Evolutionary conservation across 228 moss, liverwort and hornwort species (phyloP), one percentile per base, ranked within the genome.

Genomic region (Sphagnum magellanicum): DNA sequence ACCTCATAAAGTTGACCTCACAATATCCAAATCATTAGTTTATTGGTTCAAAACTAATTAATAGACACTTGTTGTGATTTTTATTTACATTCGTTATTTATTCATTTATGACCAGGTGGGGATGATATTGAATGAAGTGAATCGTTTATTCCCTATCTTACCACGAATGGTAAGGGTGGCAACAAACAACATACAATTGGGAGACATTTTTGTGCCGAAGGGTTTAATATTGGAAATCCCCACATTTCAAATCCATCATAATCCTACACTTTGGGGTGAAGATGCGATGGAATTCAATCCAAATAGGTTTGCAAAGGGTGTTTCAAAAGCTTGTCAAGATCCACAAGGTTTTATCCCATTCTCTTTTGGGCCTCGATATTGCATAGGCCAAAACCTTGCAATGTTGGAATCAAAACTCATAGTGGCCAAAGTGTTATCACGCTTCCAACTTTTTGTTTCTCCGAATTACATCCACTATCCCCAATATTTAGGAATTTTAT

Each of bases 61-160:
- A 32, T 32, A 1, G 32, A 1, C 1, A 32, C 0, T 32, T 32
- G 32, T 32, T 32, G 32, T 32, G 32, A 32, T 32, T 32, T 32
- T 32, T 32, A 0, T 32, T 32, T 32, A 32, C 1, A 32, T 1
- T 1, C 32, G 1, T 1, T 32, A 32, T 1, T 32, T 32, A 32
- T 32, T 32, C 1, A 32, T 32, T 32, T 32, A 1, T 32, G 32
- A 32, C 65, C 76, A 88, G 88, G 53, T 85, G 69, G 85, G 79
- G 16, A 81, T 81, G 85, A 57, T 85, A 63, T 50, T 85, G 10
- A 64, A 81, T 61, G 85, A 85, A 79, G 70, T 72, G 32, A 59
- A 68, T 63, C 73, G 85, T 15, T 71, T 85, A 13, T 85, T 78
- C 71, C 17, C 64, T 16, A 47, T 72, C 8, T 65, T 71, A 5